phyloP scores from a whole-genome alignment of 495 filamentous ascomycete genomes.

The Daldinia grandis region DNA sequence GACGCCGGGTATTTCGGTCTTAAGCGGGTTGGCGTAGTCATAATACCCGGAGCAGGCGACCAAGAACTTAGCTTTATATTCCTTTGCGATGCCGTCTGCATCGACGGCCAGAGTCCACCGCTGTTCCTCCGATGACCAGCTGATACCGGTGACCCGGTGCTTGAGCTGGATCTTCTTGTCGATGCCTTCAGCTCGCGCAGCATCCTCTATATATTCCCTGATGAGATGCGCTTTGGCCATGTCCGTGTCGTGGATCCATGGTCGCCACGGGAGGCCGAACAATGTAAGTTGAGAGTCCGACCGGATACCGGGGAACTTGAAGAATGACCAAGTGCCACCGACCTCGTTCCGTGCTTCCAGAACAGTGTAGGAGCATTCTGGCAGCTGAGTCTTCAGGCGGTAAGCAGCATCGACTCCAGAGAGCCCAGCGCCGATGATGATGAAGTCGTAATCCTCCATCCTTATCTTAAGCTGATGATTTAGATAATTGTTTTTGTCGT shows the following conservation, averaged over 20 bases:
- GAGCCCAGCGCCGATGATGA: slow-evolving; percentile 77
- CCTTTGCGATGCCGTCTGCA: slow-evolving; percentile 53
- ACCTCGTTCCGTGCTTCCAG: slow-evolving; percentile 68
- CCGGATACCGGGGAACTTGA: slow-evolving; percentile 73
- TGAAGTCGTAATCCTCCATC: slow-evolving; percentile 60
- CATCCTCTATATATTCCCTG: slow-evolving; percentile 68
- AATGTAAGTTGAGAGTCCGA: slow-evolving; percentile 72
- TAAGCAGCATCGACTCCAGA: slow-evolving; percentile 80
- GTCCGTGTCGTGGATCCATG: slow-evolving; percentile 65
- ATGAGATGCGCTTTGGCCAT: slow-evolving; percentile 71
- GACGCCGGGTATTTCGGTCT: slow-evolving; percentile 66
- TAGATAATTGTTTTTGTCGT: neutral
- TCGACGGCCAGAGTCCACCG: slow-evolving; percentile 66
- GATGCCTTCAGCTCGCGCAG: slow-evolving; percentile 69
- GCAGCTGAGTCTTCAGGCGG: slow-evolving; percentile 68
- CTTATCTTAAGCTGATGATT: neutral
- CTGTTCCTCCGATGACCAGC: slow-evolving; percentile 68
- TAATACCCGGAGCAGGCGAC: slow-evolving; percentile 72
- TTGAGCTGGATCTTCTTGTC: slow-evolving; percentile 67
- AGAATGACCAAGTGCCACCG: slow-evolving; percentile 79
- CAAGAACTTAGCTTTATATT: slow-evolving; percentile 63
- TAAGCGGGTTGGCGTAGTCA: slow-evolving; percentile 66
- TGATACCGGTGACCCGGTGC: slow-evolving; percentile 61
- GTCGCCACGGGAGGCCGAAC: slow-evolving; percentile 74
- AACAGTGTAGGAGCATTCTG: slow-evolving; percentile 65